Conservation (phyloP, 192 early-diverging fungal genomes). For the Coemansia sp. region DNA sequence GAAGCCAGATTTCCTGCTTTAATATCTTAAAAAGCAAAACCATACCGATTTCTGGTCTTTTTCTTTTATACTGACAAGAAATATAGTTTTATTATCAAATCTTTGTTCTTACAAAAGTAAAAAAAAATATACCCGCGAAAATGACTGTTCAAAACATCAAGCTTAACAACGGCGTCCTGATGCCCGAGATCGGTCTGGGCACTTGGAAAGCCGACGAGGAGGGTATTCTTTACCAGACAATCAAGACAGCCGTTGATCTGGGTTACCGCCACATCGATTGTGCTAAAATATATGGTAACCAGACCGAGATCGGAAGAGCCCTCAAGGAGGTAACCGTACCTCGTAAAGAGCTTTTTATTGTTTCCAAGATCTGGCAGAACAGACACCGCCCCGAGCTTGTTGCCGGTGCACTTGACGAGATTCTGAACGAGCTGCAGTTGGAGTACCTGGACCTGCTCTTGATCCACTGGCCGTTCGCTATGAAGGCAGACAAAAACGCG, state of each 20-base stretch:
- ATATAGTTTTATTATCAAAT: not conserved
- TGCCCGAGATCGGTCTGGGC: conserved; percentile 67
- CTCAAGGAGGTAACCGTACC: conserved; percentile 63
- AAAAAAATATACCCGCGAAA: not conserved
- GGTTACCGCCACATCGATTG: conserved; percentile 80
- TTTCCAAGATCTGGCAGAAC: conserved; percentile 77
- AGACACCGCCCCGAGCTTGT: conserved; percentile 68
- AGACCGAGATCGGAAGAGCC: conserved; percentile 75
- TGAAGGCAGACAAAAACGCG: conserved; percentile 41
- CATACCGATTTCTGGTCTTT: conserved; percentile 16
- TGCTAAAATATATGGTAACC: conserved; percentile 71
- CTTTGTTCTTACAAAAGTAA: not conserved
- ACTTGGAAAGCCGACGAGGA: conserved; percentile 64
- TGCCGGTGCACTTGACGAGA: conserved; percentile 59
- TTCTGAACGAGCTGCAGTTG: conserved; percentile 68
- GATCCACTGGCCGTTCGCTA: conserved; percentile 82
- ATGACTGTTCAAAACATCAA: conserved; percentile 45
- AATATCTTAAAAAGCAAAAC: not conserved
- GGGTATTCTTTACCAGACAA: conserved; percentile 59
- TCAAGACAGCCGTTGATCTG: conserved; percentile 62
- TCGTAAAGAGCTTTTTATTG: conserved; percentile 78
- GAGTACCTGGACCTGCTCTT: conserved; percentile 84
- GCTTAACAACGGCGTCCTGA: conserved; percentile 66
- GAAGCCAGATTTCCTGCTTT: not conserved
- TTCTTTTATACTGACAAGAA: not conserved